Evolutionary conservation across 2,329 filamentous ascomycete species (phyloP).

Genomic region (Aureobasidium vineae): DNA sequence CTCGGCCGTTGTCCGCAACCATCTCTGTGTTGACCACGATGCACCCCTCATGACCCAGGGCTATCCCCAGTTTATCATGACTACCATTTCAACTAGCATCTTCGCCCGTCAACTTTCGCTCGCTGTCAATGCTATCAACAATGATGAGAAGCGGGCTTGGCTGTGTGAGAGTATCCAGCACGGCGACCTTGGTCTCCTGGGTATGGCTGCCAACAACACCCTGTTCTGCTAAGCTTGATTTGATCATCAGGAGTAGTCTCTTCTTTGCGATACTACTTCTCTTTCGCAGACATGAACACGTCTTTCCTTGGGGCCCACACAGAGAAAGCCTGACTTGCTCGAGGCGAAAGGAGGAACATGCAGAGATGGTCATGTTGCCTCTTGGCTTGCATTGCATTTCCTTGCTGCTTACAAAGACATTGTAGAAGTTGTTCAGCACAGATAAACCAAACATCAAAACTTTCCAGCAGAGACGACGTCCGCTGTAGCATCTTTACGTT

Average conservation of each 20-base stretch:
- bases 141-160: neutral
- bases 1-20: conserved; percentile 3
- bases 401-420: neutral
- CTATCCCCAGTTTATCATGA: neutral
- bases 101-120: neutral
- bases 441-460: neutral
- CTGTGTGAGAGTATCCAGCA: conserved; percentile 10
- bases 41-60: neutral
- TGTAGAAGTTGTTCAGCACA: neutral
- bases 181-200: conserved; percentile 9
- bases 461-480: neutral
- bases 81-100: neutral
- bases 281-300: neutral
- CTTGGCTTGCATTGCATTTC: neutral
- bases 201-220: conserved; percentile 4
- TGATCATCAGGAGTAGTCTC: neutral
- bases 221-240: conserved; percentile 1
- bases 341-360: neutral
- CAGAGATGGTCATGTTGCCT: neutral
- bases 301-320: neutral
- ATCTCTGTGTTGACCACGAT: neutral
- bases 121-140: neutral
- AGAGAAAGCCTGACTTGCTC: neutral
- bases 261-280: neutral
- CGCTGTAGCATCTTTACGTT: no score